phyloP scores from a whole-genome alignment of 2,329 filamentous ascomycete genomes.

The Aspergillus brunneoviolaceus region DNA sequence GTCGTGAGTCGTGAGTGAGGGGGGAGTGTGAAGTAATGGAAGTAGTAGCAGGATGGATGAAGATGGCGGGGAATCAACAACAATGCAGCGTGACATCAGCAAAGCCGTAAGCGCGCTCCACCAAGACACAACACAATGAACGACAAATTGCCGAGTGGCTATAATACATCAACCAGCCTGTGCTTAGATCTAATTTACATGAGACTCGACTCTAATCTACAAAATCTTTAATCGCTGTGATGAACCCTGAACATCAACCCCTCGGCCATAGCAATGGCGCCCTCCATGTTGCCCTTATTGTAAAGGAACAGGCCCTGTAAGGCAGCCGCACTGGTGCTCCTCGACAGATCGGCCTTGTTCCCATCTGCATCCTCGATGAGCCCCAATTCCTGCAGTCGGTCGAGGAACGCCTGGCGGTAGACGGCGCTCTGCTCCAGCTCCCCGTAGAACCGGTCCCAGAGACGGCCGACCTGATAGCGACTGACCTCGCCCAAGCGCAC shows the following conservation, averaged over 20 bases:
- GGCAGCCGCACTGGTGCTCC: slow-evolving; percentile 78
- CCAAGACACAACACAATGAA: neutral
- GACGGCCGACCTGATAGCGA: slow-evolving; percentile 74
- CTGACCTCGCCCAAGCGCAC: slow-evolving; percentile 86
- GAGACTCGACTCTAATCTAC: slow-evolving; percentile 17
- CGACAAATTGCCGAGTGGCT: neutral
- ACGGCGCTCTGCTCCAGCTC: slow-evolving; percentile 68
- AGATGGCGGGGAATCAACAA: neutral
- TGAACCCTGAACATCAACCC: slow-evolving; percentile 35
- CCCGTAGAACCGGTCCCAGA: slow-evolving; percentile 96
- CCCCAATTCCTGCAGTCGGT: slow-evolving; percentile 66
- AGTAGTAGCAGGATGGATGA: neutral
- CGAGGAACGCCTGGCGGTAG: slow-evolving; percentile 68
- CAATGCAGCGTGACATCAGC: neutral
- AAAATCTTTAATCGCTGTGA: slow-evolving; percentile 6
- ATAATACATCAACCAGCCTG: neutral
- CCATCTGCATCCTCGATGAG: slow-evolving; percentile 62
- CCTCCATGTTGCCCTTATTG: slow-evolving; percentile 87
- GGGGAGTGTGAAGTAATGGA: neutral
- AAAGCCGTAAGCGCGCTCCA: neutral
- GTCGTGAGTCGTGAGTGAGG: neutral
- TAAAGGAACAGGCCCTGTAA: slow-evolving; percentile 93
- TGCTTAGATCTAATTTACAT: slow-evolving; percentile 20
- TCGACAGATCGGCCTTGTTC: slow-evolving; percentile 46
- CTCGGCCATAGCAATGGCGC: slow-evolving; percentile 78